Conservation (phyloP, 75 land plant species). For the Selaginella tamariscina region DNA sequence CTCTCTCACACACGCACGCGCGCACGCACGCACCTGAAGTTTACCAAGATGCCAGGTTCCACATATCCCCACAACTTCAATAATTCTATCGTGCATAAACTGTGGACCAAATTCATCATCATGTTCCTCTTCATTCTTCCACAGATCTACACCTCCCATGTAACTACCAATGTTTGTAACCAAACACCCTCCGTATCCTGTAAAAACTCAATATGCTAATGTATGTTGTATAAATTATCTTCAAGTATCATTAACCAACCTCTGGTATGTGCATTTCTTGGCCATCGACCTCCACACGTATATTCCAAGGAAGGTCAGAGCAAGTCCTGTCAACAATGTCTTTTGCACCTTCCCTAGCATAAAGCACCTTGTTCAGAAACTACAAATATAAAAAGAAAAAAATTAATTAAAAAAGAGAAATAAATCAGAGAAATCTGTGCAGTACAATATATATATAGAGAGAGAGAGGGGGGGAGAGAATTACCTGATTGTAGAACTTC, state of each 20-base stretch:
- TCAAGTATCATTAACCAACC: slow-evolving; percentile 33
- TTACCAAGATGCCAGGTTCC: slow-evolving; percentile 86
- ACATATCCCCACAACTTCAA: slow-evolving; percentile 68
- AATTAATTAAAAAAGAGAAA: too few relatives aligned
- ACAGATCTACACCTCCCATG: slow-evolving; percentile 88
- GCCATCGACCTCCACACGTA: slow-evolving; percentile 74
- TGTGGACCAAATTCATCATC: slow-evolving; percentile 56
- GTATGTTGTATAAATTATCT: not conserved
- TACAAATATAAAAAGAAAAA: slow-evolving; percentile 15
- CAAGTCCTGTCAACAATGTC: slow-evolving; percentile 82
- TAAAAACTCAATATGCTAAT: slow-evolving; percentile 2
- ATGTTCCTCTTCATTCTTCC: slow-evolving; percentile 84
- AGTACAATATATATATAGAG: too few relatives aligned
- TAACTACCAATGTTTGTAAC: slow-evolving; percentile 72
- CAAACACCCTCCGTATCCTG: slow-evolving; percentile 74
- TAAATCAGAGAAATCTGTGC: too few relatives aligned
- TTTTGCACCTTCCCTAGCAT: slow-evolving; percentile 92
- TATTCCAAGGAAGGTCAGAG: slow-evolving; percentile 72
- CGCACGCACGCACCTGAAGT: slow-evolving; percentile 50
- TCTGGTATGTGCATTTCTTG: slow-evolving; percentile 69
- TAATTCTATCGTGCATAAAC: slow-evolving; percentile 69
- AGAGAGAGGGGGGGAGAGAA: too few relatives aligned
- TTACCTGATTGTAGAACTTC: slow-evolving; percentile 83
- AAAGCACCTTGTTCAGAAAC: slow-evolving; percentile 87
- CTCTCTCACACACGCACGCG: not conserved